A percentile compares a stretch with the other conserved stretches of the same genome.
phyloP scores from a whole-genome alignment of 1,284 basidiomycete species.

The Papiliotrema flavescens region DNA sequence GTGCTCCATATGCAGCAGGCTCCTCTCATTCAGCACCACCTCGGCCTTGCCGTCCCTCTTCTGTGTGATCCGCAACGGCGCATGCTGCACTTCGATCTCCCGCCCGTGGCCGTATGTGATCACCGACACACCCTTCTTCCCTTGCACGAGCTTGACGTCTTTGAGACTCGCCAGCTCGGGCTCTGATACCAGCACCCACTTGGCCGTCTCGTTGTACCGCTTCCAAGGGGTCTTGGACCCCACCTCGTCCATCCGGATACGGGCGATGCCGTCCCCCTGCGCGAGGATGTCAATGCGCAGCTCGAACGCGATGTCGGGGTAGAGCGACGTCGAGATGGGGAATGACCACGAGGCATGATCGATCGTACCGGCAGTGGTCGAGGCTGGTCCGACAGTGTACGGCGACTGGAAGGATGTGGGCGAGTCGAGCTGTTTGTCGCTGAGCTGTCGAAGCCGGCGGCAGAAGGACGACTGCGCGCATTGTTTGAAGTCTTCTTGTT shows the following conservation, averaged over 20 bases:
- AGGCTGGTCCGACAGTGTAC: slow-evolving; percentile 67
- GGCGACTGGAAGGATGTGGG: slow-evolving; percentile 68
- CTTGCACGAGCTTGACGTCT: slow-evolving; percentile 54
- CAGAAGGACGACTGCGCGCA: slow-evolving; percentile 89
- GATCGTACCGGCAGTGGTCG: slow-evolving; percentile 22
- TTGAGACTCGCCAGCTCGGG: slow-evolving; percentile 53
- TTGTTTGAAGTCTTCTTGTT: slow-evolving; percentile 79
- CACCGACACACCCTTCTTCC: slow-evolving; percentile 49
- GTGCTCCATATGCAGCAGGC: slow-evolving; percentile 96
- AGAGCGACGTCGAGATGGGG: slow-evolving; percentile 68
- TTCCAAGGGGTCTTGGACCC: slow-evolving; percentile 60
- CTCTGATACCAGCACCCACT: slow-evolving; percentile 72
- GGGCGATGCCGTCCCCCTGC: slow-evolving; percentile 66
- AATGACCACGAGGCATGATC: slow-evolving; percentile 54
- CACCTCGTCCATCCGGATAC: slow-evolving; percentile 81
- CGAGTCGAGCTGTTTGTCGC: slow-evolving; percentile 61
- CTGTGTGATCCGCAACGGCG: slow-evolving; percentile 70
- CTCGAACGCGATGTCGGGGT: slow-evolving; percentile 74
- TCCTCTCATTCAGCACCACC: slow-evolving; percentile 82
- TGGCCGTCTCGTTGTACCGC: slow-evolving; percentile 82
- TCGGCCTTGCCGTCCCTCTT: slow-evolving; percentile 72
- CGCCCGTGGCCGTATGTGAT: slow-evolving; percentile 37
- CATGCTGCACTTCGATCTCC: slow-evolving; percentile 62
- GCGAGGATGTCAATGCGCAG: slow-evolving; percentile 76
- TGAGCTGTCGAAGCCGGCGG: slow-evolving; percentile 75